These are phyloP conservation scores for Starmerella bombi DNA, from an alignment of 805 yeast species.

Conservation along the genomic window DNA sequence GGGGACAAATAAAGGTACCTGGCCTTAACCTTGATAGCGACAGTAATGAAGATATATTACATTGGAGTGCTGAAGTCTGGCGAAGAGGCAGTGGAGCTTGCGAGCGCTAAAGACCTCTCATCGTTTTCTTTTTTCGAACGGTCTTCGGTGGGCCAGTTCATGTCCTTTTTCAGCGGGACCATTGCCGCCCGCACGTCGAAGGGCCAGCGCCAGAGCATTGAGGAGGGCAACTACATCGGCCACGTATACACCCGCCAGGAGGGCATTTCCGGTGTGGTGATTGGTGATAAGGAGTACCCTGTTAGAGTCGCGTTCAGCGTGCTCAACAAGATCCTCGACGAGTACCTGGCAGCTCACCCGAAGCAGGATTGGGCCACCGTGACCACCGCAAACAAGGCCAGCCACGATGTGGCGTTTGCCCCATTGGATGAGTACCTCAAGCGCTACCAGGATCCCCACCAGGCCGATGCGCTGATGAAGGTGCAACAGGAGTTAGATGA, in stretches of 20 bases:
- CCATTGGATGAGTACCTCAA: constrained; percentile 55
- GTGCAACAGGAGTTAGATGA: constrained; percentile 97
- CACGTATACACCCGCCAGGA: constrained; percentile 84
- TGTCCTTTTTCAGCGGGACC: constrained; percentile 87
- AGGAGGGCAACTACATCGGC: constrained; percentile 81
- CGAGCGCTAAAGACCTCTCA: constrained; percentile 68
- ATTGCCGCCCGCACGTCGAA: constrained; percentile 76
- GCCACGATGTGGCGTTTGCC: constrained; percentile 39
- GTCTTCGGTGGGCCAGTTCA: constrained; percentile 70
- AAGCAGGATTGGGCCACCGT: constrained; percentile 45
- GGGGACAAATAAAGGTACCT: too few species aligned
- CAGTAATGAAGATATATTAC: constrained; percentile 87
- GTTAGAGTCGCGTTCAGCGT: constrained; percentile 92
- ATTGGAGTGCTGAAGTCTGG: constrained; percentile 69
- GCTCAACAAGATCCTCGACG: constrained; percentile 81
- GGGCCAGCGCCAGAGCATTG: constrained; percentile 88
- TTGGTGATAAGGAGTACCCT: constrained; percentile 92
- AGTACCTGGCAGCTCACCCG: constrained; percentile 64
- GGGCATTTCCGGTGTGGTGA: constrained; percentile 81
- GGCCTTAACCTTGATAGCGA: too few species aligned
- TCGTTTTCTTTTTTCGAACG: constrained; percentile 85
- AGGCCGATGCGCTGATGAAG: constrained; percentile 92
- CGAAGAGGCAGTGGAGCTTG: constrained; percentile 54
- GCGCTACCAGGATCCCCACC: constrained; percentile 91
- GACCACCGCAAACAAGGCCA: constrained; percentile 28